Evolutionary conservation across 2,329 filamentous ascomycete species (phyloP).

Genomic region (Geosmithia flava): DNA sequence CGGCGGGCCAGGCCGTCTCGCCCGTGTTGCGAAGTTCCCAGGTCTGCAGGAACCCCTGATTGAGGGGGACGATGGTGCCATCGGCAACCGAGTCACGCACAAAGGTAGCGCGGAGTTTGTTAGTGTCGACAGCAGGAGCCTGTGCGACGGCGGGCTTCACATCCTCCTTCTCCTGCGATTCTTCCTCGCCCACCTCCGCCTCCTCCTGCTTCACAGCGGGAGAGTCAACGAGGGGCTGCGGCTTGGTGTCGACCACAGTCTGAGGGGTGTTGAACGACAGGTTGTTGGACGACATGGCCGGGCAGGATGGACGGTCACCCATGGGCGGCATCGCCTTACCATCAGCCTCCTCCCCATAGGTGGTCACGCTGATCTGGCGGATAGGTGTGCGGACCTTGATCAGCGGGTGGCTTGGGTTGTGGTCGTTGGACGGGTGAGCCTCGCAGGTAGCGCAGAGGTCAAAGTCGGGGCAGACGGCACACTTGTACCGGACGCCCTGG

Average conservation of each 20-base stretch:
- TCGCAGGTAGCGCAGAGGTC: constrained; percentile 96
- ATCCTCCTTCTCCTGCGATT: constrained; percentile 4
- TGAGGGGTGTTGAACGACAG: neutral
- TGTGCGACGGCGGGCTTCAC: constrained; percentile 7
- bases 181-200: constrained; percentile 8
- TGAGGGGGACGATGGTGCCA: constrained; percentile 58
- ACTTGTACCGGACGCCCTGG: constrained; percentile 85
- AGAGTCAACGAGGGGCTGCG: neutral
- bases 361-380: constrained; percentile 76
- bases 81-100: constrained; percentile 69
- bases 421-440: constrained; percentile 67
- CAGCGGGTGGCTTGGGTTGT: constrained; percentile 93
- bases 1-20: constrained; percentile 67
- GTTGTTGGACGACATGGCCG: neutral
- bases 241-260: constrained; percentile 1
- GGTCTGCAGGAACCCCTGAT: constrained; percentile 71
- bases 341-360: constrained; percentile 62
- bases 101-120: constrained; percentile 46
- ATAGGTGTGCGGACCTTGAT: constrained; percentile 96
- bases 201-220: neutral
- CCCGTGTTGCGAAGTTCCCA: constrained; percentile 89
- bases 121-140: constrained; percentile 3
- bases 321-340: constrained; percentile 54
- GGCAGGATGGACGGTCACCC: constrained; percentile 44
- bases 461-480: constrained; percentile 84